Base-by-base conservation (phyloP, 164 flowering plant species). In the Taxillus chinensis region DNA sequence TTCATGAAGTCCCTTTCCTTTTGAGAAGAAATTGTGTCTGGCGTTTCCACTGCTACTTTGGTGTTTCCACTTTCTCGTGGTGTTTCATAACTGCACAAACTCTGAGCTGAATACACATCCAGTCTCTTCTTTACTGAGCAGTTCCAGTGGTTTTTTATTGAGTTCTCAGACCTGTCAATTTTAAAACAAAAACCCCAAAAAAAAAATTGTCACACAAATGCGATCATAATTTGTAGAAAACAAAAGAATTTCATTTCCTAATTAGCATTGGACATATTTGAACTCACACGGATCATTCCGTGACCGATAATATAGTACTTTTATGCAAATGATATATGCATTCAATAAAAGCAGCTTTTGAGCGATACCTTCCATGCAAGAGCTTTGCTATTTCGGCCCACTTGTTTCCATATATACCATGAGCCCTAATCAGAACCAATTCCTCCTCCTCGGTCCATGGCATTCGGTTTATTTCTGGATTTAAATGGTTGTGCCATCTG, bases 401-500 rank as follows among this genome's bases (percentile, higher is more conserved):
- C 64, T 78, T 81, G 64, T 83, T 85, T 42, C 90, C 90, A 75
- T 77, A 72, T 38, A 58, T 46, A 39, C 59, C 59, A 39, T 82
- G 87, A 15, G 71, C 70, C 41, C 57, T 55, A 37, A 71, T 65
- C 15, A 85, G 80, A 38, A 59, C 53, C 46, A 57, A 1, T 63
- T 81, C 86, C 72, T 85, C 87, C 16, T 82, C 85, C 42, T 67
- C 17, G 5, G 85, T 79, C 87, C 91, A 83, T 41, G 83, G 77
- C 58, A 67, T 77, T 67, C 69, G 83, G 65, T 80, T 82, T 67
- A 86, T 82, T 9, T 64, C 70, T 13, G 87, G 86, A 59, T 83
- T 72, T 64, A 86, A 75, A 75, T 83, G 91, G 62, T 86, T 86
- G 66, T 77, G 74, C 91, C 91, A 86, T 80, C 87, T 86, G 71